Evolutionary conservation across 805 yeast species (phyloP), one percentile per base, ranked within the genome.

Genomic region (Tetrapisispora taiwanensis): DNA sequence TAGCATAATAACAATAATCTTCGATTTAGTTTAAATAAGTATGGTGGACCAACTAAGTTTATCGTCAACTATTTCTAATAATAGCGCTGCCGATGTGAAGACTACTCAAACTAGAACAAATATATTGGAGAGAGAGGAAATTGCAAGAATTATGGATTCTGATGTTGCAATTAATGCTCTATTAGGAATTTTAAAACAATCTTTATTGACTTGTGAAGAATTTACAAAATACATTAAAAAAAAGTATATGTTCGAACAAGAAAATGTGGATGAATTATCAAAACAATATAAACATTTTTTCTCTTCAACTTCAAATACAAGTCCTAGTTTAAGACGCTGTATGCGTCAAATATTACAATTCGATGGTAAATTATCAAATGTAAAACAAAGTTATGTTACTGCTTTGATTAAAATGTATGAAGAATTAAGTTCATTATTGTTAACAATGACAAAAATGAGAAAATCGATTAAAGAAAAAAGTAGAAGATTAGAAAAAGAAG

Each of bases 361-460:
- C 52, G 96, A 89, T 62, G 96, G 89, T 49, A 78, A 80, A 50
- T 64, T 85, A 36, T 72, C 75, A 13, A 75, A 73, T 39, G 94
- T 86, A 13, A 85, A 88, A 14, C 70, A 74, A 34, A 78, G 89
- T 7, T 89, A 80, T 64, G 83, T 85, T 30, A 79, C 79, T 40
- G 88, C 92, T 1, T 68, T 92, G 56, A 81, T 78, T 52, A 80
- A 78, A 32, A 92, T 92, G 87, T 78, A 80, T 55, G 95, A 85
- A 54, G 97, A 92, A 62, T 67, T 92, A 46, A 63, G 69, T 13
- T 80, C 95, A 0, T 70, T 92, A 48, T 71, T 84, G 15, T 71
- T 76, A 17, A 77, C 87, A 3, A 78, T 88, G 50, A 72, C 84
- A 10, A 76, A 83, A 47, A 69, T 79, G 49, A 74, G 98, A 52